Percentiles rank a stretch among this genome's conserved stretches.
Conservation (phyloP, 2,329 filamentous ascomycete genomes). For the Boeremia lycopersici region DNA sequence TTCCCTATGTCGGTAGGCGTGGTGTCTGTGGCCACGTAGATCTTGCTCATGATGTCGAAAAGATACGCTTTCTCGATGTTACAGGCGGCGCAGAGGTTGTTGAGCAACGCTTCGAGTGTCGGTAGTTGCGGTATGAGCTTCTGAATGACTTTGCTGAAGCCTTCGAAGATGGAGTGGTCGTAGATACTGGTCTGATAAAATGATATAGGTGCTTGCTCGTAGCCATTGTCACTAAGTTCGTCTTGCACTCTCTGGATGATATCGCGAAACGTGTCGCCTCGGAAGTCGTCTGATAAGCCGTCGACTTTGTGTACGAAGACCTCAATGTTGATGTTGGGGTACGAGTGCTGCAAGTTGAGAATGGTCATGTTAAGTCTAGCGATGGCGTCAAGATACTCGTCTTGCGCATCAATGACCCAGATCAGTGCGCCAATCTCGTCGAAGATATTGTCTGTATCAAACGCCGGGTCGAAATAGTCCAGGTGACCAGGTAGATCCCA, state of each 20-base stretch:
- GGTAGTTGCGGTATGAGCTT: slow-evolving; percentile 93
- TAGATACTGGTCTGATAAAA: slow-evolving; percentile 98
- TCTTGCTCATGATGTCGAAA: slow-evolving; percentile 97
- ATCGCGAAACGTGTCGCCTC: slow-evolving; percentile 93
- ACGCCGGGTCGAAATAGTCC: slow-evolving; percentile 86
- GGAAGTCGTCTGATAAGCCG: slow-evolving; percentile 95
- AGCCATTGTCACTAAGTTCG: slow-evolving; percentile 89
- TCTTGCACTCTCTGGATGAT: slow-evolving; percentile 97
- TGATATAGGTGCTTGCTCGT: slow-evolving; percentile 90
- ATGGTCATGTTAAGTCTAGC: slow-evolving; percentile 86
- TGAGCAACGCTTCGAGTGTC: slow-evolving; percentile 91
- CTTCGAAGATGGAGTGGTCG: slow-evolving; percentile 97
- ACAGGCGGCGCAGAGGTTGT: slow-evolving; percentile 89
- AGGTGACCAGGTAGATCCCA: slow-evolving; percentile 98
- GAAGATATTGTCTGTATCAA: slow-evolving; percentile 93
- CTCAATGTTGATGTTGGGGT: slow-evolving; percentile 94
- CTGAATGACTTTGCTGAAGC: slow-evolving; percentile 97
- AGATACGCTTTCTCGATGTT: slow-evolving; percentile 98
- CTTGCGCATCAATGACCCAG: slow-evolving; percentile 98
- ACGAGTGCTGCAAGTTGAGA: slow-evolving; percentile 82
- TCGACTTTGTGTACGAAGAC: slow-evolving; percentile 99
- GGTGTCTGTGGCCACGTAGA: slow-evolving; percentile 96
- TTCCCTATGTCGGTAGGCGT: slow-evolving; percentile 91
- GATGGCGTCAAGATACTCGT: slow-evolving; percentile 94
- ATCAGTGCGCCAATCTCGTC: slow-evolving; percentile 92